These are phyloP conservation scores for Aspergillus proliferans DNA, from an alignment of 2,329 filamentous ascomycete species.

Conservation along the genomic window DNA sequence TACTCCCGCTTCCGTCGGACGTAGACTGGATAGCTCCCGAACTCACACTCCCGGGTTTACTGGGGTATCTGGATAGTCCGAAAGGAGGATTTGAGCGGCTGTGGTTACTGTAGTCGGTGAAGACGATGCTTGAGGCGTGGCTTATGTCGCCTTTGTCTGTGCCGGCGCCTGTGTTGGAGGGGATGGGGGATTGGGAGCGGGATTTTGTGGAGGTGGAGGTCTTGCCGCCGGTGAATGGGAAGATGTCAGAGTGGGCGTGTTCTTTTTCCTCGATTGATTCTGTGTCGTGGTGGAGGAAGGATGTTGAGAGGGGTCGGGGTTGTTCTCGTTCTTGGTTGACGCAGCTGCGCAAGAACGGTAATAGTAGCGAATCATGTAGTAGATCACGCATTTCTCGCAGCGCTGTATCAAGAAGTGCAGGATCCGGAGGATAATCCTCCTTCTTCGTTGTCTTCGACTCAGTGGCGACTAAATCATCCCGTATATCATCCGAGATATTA, in stretches of 20 bases:
- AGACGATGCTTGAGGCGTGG: neutral
- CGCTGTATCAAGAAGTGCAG: neutral
- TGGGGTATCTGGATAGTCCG: neutral
- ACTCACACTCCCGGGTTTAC: neutral
- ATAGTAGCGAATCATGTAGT: neutral
- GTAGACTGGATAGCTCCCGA: neutral
- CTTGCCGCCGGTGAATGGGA: no score
- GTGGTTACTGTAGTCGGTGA: neutral
- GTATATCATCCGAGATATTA: neutral
- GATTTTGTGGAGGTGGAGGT: no score
- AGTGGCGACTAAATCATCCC: neutral
- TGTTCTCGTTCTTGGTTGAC: neutral
- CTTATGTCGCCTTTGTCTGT: no score
- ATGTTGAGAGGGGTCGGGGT: neutral
- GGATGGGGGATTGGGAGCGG: no score
- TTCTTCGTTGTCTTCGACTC: neutral
- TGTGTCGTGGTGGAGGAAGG: neutral
- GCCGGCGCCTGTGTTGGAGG: no score
- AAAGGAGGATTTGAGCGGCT: no score
- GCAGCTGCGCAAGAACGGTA: neutral
- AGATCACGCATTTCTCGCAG: neutral
- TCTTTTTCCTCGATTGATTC: no score
- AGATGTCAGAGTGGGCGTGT: no score
- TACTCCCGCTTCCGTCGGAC: neutral
- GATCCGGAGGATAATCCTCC: neutral